These are phyloP conservation scores for Adansonia digitata DNA, from an alignment of 345 rosid species.

Conservation along the genomic window DNA sequence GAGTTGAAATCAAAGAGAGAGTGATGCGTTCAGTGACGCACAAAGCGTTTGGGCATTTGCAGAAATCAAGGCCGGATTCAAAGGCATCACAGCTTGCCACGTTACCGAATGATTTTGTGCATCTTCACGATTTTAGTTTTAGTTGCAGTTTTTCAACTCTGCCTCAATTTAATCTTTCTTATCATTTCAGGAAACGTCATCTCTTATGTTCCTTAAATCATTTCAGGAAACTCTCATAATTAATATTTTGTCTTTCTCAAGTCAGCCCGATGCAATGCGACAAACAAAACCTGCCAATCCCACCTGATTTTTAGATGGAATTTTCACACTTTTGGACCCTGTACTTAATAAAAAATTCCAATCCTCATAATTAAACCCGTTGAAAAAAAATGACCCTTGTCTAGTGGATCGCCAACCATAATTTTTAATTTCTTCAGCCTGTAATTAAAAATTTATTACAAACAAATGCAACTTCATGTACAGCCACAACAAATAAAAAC, in stretches of 20 bases:
- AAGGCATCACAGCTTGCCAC: not conserved
- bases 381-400: not conserved
- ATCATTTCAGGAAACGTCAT: not conserved
- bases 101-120: conserved; percentile 2
- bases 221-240: too few relatives aligned
- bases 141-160: not conserved
- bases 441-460: not conserved
- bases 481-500: not conserved
- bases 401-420: not conserved
- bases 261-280: not conserved
- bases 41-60: not conserved
- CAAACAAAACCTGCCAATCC: not conserved
- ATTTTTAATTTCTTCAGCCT: not conserved
- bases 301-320: not conserved
- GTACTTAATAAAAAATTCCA: not conserved
- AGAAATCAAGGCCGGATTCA: not conserved
- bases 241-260: not conserved
- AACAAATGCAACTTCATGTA: not conserved
- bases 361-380: not conserved
- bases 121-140: not conserved
- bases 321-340: not conserved
- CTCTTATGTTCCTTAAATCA: not conserved
- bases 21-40: not conserved
- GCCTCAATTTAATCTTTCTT: not conserved
- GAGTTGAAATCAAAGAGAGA: not conserved